Evolutionary conservation across 768 basidiomycete species (phyloP).

Genomic region (Suillus americanus): DNA sequence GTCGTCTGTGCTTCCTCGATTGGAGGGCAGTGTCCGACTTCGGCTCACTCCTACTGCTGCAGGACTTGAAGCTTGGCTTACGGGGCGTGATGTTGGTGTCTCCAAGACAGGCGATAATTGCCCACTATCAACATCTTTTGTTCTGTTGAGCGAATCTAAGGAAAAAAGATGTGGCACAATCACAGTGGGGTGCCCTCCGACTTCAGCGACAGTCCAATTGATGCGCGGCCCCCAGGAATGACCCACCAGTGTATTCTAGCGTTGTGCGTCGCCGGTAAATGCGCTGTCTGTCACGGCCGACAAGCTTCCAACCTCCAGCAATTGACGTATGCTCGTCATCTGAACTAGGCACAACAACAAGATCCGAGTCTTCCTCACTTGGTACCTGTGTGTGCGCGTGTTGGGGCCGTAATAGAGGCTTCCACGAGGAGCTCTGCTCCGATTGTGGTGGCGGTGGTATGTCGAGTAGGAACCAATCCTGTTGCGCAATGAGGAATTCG

Average conservation of each 20-base stretch:
- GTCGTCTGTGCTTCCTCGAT: slow-evolving; percentile 30
- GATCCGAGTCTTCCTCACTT: slow-evolving; percentile 46
- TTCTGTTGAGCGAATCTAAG: slow-evolving; percentile 20
- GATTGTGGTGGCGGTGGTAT: slow-evolving; percentile 66
- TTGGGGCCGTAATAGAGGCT: slow-evolving; percentile 15
- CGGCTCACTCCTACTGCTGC: slow-evolving; percentile 45
- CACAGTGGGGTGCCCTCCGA: slow-evolving; percentile 6
- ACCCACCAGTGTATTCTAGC: slow-evolving; percentile 40
- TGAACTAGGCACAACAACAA: slow-evolving; percentile 41
- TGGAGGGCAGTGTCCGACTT: slow-evolving; percentile 63
- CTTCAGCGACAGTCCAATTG: slow-evolving; percentile 30
- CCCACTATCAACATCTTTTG: slow-evolving; percentile 28
- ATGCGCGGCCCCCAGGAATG: slow-evolving; percentile 31
- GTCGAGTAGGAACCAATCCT: slow-evolving; percentile 93
- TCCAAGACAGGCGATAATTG: slow-evolving; percentile 52
- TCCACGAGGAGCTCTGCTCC: slow-evolving; percentile 30
- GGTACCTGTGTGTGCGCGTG: slow-evolving; percentile 9
- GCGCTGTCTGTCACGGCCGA: slow-evolving; percentile 39
- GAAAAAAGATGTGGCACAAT: slow-evolving; percentile 13
- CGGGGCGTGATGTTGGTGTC: slow-evolving; percentile 33
- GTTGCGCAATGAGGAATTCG: slow-evolving; percentile 94
- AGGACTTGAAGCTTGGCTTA: slow-evolving; percentile 28
- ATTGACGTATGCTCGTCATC: slow-evolving; percentile 48
- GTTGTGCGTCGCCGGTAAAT: slow-evolving; percentile 60
- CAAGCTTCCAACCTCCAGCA: slow-evolving; percentile 55